Base-by-base conservation (phyloP, 306 rosid species). In the Myrica gale region DNA sequence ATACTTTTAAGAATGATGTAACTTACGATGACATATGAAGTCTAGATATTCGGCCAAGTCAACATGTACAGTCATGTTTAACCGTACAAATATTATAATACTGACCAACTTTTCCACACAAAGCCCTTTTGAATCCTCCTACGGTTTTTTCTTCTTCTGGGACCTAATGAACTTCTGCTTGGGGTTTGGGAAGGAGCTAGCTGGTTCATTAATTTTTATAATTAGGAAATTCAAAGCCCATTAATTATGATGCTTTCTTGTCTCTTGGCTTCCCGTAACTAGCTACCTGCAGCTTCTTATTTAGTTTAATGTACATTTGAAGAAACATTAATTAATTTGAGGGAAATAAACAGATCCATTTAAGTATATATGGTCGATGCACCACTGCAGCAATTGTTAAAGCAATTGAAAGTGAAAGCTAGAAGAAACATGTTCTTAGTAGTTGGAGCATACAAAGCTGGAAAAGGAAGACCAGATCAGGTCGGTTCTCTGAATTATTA, bases 131-230 rank as follows among this genome's bases (percentile, higher is more conserved):
- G 73, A 85, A 77, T 48, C 46, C 20, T 72, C 66, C 63, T 60
- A 70, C 56, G 62, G 45, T 73, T 83, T 68, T 26, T 26, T 26
- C 32, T 72, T 75, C 74, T 62, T 12, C 56, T 53, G 71, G 56
- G 65, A 73, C 47, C 42, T 74, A 68, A 12, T 80, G 67, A 84
- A 78, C 73, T 72, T 82, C 77, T 77, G 75, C 82, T 76, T 74
- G 79, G 85, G 87, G 83, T 55, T 74, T 69, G 83, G 83, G 77
- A 61, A 68, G 19, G 13, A 71, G 56, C 2, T 26, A 43, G 7
- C 1, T 44, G 26, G 74, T 65, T 61, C 81, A 76, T 69, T 26
- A 26, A 26, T 26, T 26, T 26, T 26, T 26, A 0, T 26, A 26
- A 26, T 26, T 26, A 43, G 60, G 60, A 79, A 51, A 51, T 70